Percentiles rank a stretch among this genome's conserved stretches.
These are phyloP conservation scores for Cercospora sojina DNA, from an alignment of 2,329 filamentous ascomycete genomes.

Conservation along the genomic window DNA sequence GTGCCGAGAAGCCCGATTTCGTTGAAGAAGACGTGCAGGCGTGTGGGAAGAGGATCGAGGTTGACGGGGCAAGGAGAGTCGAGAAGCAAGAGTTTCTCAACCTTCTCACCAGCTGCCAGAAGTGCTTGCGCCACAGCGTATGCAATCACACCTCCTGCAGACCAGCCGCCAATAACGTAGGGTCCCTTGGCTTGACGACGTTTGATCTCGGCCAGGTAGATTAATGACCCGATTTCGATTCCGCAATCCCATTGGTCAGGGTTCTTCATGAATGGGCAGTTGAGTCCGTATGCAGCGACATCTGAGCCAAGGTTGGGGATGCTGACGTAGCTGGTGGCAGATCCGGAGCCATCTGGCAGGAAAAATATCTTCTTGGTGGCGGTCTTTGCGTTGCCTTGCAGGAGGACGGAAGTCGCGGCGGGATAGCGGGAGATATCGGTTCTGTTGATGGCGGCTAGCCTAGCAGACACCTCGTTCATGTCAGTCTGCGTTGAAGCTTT, in stretches of 20 bases:
- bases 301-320: conserved; percentile 56
- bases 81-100: conserved; percentile 53
- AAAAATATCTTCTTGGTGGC: conserved; percentile 57
- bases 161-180: conserved; percentile 57
- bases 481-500: conserved; percentile 35
- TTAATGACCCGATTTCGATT: conserved; percentile 62
- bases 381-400: conserved; percentile 57
- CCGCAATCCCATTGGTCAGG: conserved; percentile 65
- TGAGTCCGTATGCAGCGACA: conserved; percentile 56
- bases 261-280: conserved; percentile 70
- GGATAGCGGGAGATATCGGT: conserved; percentile 48
- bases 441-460: conserved; percentile 40
- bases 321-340: conserved; percentile 66
- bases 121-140: conserved; percentile 53
- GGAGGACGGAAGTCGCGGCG: conserved; percentile 55
- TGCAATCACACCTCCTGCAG: conserved; percentile 56
- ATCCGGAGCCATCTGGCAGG: conserved; percentile 55
- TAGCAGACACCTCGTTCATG: conserved; percentile 52
- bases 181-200: conserved; percentile 66
- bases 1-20: conserved; percentile 70
- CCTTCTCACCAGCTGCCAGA: conserved; percentile 49
- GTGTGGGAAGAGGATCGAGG: conserved; percentile 51
- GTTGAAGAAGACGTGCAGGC: conserved; percentile 71
- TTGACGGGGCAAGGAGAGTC: conserved; percentile 55
- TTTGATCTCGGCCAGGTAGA: conserved; percentile 69